Percentiles rank a stretch among this genome's conserved stretches.
Conservation (phyloP, 306 rosid genomes). For the Ceratonia siliqua region DNA sequence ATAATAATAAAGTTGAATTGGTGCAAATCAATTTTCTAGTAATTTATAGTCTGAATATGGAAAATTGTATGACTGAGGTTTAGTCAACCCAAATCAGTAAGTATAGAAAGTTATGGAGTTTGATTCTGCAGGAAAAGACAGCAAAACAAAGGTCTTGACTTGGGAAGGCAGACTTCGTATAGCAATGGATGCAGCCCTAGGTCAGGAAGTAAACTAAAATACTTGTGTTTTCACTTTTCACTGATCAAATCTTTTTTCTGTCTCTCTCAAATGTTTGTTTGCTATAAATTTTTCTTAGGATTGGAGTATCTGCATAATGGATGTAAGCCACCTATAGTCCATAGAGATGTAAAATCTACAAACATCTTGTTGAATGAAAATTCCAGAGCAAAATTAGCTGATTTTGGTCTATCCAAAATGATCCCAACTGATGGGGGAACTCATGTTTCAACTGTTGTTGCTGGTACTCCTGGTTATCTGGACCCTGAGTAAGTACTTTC, state of each 20-base stretch:
- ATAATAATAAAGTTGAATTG: not conserved
- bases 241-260: not conserved
- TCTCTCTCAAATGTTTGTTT: not conserved
- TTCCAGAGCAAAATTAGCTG: constrained; percentile 48
- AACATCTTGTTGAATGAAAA: constrained; percentile 49
- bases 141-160: constrained; percentile 3
- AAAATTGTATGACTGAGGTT: not conserved
- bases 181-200: constrained; percentile 47
- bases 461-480: constrained; percentile 45
- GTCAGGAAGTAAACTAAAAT: constrained; percentile 13
- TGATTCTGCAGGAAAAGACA: constrained; percentile 12
- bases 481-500: constrained; percentile 47
- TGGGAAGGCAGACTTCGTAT: constrained; percentile 53
- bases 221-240: not conserved
- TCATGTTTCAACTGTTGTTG: constrained; percentile 41
- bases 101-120: not conserved
- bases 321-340: constrained; percentile 44
- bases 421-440: constrained; percentile 20
- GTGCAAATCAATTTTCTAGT: not conserved
- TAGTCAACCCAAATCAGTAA: not conserved
- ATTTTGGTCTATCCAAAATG: constrained; percentile 47
- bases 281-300: constrained; percentile 28
- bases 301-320: constrained; percentile 47
- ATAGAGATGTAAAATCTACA: constrained; percentile 50
- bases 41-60: not conserved